These are phyloP conservation scores for Acacia acuminata DNA, from an alignment of 306 rosid genomes.

Conservation along the genomic window DNA sequence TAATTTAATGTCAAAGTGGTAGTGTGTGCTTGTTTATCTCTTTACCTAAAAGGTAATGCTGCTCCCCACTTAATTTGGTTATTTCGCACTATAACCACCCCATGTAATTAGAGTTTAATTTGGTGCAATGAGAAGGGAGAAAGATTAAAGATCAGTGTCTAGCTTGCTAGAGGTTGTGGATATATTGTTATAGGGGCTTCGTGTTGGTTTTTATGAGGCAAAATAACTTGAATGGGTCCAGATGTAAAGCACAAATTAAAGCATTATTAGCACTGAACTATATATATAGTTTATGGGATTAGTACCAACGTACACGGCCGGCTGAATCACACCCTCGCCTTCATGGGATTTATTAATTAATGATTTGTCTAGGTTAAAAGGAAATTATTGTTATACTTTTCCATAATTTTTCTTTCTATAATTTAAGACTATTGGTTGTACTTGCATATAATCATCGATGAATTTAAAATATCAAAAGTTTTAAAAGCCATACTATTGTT, in stretches of 20 bases:
- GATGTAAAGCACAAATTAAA: slow-evolving; percentile 10
- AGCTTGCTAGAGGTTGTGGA: background rate
- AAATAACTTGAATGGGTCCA: slow-evolving; percentile 32
- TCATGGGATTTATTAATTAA: slow-evolving; percentile 14
- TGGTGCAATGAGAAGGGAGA: slow-evolving; percentile 11
- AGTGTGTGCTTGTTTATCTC: slow-evolving; percentile 23
- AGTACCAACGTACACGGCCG: slow-evolving; percentile 37
- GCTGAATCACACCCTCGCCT: slow-evolving; percentile 35
- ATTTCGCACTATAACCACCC: slow-evolving; percentile 29
- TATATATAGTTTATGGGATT: slow-evolving; percentile 22
- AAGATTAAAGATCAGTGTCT: background rate
- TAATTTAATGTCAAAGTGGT: background rate
- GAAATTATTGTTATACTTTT: background rate
- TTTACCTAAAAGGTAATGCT: slow-evolving; percentile 27
- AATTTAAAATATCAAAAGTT: too few species aligned
- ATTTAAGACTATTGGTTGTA: background rate
- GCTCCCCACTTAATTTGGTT: slow-evolving; percentile 36
- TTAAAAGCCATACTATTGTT: background rate
- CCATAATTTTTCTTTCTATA: background rate
- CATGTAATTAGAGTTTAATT: slow-evolving; percentile 8
- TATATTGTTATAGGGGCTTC: slow-evolving; percentile 25
- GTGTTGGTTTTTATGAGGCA: slow-evolving; percentile 30
- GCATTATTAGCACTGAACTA: slow-evolving; percentile 17
- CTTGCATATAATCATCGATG: background rate
- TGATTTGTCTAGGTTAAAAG: background rate